These are phyloP conservation scores for Microbotryum saponariae DNA, from an alignment of 1,284 basidiomycete genomes.

Conservation along the genomic window DNA sequence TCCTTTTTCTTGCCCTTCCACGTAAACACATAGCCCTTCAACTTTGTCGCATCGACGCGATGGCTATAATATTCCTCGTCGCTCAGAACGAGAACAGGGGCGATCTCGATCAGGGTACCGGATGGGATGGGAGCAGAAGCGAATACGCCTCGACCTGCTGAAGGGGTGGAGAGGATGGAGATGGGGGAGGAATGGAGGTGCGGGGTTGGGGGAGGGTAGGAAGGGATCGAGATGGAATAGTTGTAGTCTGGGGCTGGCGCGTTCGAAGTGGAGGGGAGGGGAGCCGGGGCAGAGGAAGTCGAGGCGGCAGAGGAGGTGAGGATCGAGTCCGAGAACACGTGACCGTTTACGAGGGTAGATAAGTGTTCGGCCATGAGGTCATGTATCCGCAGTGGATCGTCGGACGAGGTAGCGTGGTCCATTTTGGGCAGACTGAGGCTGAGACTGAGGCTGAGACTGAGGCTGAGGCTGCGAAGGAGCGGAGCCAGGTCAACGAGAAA, in stretches of 20 bases:
- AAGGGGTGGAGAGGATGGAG: slow-evolving; percentile 17
- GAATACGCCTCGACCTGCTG: slow-evolving; percentile 34
- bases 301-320: neutral
- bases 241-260: neutral
- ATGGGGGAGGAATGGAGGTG: slow-evolving; percentile 26
- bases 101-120: slow-evolving; percentile 66
- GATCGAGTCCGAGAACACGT: too few species aligned
- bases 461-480: too few species aligned
- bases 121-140: slow-evolving; percentile 55
- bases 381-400: too few species aligned
- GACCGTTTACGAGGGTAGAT: too few species aligned
- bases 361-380: too few species aligned
- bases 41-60: slow-evolving; percentile 51
- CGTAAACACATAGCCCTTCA: slow-evolving; percentile 78
- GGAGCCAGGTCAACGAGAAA: too few species aligned
- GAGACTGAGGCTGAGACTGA: too few species aligned
- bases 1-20: slow-evolving; percentile 51
- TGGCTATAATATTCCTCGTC: slow-evolving; percentile 55
- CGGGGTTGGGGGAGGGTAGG: slow-evolving; percentile 26
- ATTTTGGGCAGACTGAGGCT: too few species aligned
- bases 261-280: neutral
- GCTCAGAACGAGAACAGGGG: slow-evolving; percentile 73
- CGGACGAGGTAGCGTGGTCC: too few species aligned
- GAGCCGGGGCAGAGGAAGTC: slow-evolving; percentile 6
- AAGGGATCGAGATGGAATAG: neutral